Conservation (phyloP, 768 basidiomycete genomes). For the Pulveroboletus ravenelii region DNA sequence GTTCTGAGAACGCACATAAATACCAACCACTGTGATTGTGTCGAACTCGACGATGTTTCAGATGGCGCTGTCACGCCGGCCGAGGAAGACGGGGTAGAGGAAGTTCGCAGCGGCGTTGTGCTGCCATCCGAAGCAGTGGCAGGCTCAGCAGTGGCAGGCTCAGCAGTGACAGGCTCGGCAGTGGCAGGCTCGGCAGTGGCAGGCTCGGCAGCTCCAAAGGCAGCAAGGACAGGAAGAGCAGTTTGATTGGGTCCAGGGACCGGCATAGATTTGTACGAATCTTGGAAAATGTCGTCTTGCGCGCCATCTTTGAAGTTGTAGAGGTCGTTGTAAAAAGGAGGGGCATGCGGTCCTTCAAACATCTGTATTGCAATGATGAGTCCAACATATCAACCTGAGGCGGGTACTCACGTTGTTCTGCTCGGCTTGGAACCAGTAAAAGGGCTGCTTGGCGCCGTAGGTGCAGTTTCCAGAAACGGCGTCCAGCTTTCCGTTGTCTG, state of each 20-base stretch:
- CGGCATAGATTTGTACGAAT: slow-evolving; percentile 47
- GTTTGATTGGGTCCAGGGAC: slow-evolving; percentile 38
- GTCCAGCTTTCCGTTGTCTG: slow-evolving; percentile 37
- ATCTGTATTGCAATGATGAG: slow-evolving; percentile 37
- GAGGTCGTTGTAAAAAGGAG: slow-evolving; percentile 62
- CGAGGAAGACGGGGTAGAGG: neutral
- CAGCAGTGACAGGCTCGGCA: neutral
- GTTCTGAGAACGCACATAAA: neutral
- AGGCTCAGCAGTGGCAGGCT: accelerated
- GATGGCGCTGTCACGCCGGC: neutral
- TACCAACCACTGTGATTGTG: slow-evolving; percentile 14
- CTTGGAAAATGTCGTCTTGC: slow-evolving; percentile 67
- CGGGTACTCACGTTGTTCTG: slow-evolving; percentile 49
- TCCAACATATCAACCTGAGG: neutral
- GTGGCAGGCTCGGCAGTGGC: neutral
- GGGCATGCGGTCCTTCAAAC: slow-evolving; percentile 58
- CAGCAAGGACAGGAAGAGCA: slow-evolving; percentile 17
- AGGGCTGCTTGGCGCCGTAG: slow-evolving; percentile 64
- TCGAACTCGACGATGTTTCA: neutral
- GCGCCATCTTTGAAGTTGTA: slow-evolving; percentile 72
- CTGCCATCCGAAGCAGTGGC: neutral
- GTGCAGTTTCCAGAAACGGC: slow-evolving; percentile 61
- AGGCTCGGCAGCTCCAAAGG: neutral
- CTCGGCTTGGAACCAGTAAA: slow-evolving; percentile 66
- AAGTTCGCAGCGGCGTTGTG: neutral